phyloP scores from a whole-genome alignment of 129 eudicot species.

The Centaurea solstitialis region DNA sequence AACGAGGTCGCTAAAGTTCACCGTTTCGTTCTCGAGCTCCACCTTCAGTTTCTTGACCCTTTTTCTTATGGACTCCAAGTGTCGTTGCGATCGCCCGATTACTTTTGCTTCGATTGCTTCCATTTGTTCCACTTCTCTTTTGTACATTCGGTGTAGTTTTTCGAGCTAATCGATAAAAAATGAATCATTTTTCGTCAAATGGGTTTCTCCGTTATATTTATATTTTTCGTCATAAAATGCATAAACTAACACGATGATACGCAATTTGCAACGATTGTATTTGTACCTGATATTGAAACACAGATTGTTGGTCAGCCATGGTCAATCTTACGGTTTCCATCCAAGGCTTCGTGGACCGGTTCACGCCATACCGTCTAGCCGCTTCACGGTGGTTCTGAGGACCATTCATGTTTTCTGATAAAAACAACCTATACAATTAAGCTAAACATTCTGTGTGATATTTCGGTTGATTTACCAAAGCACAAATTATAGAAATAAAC shows the following conservation, averaged over 20 bases:
- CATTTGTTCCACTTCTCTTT: not conserved
- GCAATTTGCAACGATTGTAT: not conserved
- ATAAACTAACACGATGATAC: not conserved
- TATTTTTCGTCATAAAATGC: not conserved
- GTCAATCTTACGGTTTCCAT: constrained; percentile 1
- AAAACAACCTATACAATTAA: not conserved
- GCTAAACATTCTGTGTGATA: not conserved
- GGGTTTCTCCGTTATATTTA: not conserved
- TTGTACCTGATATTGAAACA: constrained; percentile 14
- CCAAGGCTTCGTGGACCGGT: not conserved
- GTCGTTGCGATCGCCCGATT: not conserved
- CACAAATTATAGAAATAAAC: not conserved
- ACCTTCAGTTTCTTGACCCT: not conserved
- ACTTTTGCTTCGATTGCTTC: not conserved
- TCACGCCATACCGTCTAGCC: not conserved
- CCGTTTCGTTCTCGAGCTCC: not conserved
- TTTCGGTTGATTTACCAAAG: not conserved
- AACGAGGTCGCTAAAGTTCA: not conserved
- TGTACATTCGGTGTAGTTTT: constrained; percentile 6
- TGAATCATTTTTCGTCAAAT: not conserved
- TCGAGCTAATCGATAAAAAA: not conserved
- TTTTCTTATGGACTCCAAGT: not conserved
- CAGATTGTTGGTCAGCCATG: not conserved
- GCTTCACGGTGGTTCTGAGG: not conserved
- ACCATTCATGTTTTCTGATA: constrained; percentile 11